Percentiles rank a stretch among this genome's conserved stretches.
Evolutionary conservation across 345 rosid species (phyloP).

Genomic region (Citrus unshiu): DNA sequence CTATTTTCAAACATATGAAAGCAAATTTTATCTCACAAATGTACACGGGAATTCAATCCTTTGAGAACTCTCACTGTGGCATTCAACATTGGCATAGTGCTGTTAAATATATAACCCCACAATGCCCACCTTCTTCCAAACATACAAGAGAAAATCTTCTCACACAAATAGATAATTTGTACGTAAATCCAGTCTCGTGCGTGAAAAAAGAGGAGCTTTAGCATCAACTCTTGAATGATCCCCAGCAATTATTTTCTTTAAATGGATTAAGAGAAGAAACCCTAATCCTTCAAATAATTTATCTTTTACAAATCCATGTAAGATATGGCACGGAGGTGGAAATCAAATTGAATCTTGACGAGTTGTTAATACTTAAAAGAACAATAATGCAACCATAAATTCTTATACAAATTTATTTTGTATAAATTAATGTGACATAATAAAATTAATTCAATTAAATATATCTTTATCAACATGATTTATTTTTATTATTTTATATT

Average conservation of each 20-base stretch:
- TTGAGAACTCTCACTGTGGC: background rate
- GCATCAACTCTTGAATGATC: too few species aligned
- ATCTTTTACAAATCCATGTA: background rate
- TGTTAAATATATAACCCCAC: too few species aligned
- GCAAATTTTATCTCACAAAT: background rate
- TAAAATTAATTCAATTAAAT: too few species aligned
- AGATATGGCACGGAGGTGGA: background rate
- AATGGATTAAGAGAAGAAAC: background rate
- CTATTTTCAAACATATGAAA: too few species aligned
- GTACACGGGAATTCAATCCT: background rate
- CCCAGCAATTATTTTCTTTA: too few species aligned
- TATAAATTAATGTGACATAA: rapidly evolving
- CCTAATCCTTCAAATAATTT: background rate
- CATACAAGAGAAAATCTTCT: too few species aligned
- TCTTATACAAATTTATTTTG: too few species aligned
- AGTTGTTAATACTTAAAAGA: background rate
- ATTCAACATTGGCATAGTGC: background rate
- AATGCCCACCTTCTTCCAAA: too few species aligned
- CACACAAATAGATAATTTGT: too few species aligned
- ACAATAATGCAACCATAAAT: rapidly evolving
- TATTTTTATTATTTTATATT: too few species aligned
- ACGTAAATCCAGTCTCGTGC: too few species aligned
- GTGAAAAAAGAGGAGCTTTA: too few species aligned
- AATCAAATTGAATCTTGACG: background rate
- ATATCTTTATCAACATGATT: rapidly evolving